Evolutionary conservation across 2,329 filamentous ascomycete species (phyloP), one percentile per base, ranked within the genome.

Genomic region (Diatrype stigma): DNA sequence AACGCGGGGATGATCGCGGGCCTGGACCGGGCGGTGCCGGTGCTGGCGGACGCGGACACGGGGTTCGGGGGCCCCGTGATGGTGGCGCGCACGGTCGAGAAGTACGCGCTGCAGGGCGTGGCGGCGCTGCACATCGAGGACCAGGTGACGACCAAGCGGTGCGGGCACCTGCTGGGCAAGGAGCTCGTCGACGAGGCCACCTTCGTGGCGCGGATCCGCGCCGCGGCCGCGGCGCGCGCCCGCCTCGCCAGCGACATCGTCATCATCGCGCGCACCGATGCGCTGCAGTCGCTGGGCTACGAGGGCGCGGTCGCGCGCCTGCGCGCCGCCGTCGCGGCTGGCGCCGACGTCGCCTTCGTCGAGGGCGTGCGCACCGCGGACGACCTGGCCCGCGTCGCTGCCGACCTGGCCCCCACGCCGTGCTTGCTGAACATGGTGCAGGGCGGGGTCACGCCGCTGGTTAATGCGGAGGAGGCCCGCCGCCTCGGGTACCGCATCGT

Each of bases 1-100:
- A 81, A 86, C 62, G 83, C 82, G n/a, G 72, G 75, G 47, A 86
- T 86, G 80, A 82, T 87, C 51, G 81, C 83, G 50, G 76, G 75
- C 40, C 71, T 86, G 28, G 73, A 83, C 56, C 75, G 77, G 0
- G 63, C 65, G 0, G 69, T 78, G 0, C 84, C 84, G 0, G 63
- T 87, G 19, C 85, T 86, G 56, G 82, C 80, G 8, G 81, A 84
- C 61, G 79, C 78, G 28, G 80, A 84, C 63, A 82, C 80, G 0
- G 79, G 79, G 38, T 83, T 80, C 63, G 81, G 78, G 22, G 73
- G 73, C 17, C 74, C 76, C 3, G 66, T 75, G 28, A 78, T 76
- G 71, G 75, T 84, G 35, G 73, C 76, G 1, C 74, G 79, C 23
- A 79, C 80, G 3, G 60, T 64, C 8, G 57, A 63, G 53, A 56